Conservation (phyloP, 441 rosid genomes). For the Populus hybrid region DNA sequence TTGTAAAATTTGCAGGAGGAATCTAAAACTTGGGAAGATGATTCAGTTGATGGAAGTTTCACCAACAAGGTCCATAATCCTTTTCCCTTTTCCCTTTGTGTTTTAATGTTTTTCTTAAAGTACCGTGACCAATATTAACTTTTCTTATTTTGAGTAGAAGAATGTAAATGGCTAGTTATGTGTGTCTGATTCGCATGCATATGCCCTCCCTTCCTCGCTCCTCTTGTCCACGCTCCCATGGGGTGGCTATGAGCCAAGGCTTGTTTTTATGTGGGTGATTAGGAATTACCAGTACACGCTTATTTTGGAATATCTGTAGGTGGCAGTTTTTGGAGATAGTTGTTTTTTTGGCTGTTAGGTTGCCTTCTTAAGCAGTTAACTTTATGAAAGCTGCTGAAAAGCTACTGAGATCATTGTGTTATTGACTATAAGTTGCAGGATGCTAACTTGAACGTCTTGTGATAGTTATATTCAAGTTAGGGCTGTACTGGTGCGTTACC, state of each 20-base stretch:
- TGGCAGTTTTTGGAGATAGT: not conserved
- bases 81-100: not conserved
- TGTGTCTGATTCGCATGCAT: not conserved
- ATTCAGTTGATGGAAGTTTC: slow-evolving; percentile 35
- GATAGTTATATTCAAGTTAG: not conserved
- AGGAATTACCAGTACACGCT: not conserved
- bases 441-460: not conserved
- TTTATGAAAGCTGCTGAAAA: not conserved
- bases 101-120: not conserved
- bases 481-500: not conserved
- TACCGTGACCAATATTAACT: not conserved
- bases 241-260: not conserved
- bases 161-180: not conserved
- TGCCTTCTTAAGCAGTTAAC: not conserved
- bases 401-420: not conserved
- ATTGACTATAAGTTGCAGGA: not conserved
- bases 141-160: not conserved
- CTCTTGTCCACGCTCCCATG: not conserved
- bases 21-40: slow-evolving; percentile 67
- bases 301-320: not conserved
- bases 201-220: not conserved
- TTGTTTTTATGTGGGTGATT: not conserved
- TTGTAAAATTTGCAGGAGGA: slow-evolving; percentile 52
- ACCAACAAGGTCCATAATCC: slow-evolving; percentile 41
- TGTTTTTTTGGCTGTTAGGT: not conserved